A percentile compares a stretch with the other conserved stretches of the same genome.
These are phyloP conservation scores for Pichia membranifaciens DNA, from an alignment of 805 yeast genomes.

Conservation along the genomic window DNA sequence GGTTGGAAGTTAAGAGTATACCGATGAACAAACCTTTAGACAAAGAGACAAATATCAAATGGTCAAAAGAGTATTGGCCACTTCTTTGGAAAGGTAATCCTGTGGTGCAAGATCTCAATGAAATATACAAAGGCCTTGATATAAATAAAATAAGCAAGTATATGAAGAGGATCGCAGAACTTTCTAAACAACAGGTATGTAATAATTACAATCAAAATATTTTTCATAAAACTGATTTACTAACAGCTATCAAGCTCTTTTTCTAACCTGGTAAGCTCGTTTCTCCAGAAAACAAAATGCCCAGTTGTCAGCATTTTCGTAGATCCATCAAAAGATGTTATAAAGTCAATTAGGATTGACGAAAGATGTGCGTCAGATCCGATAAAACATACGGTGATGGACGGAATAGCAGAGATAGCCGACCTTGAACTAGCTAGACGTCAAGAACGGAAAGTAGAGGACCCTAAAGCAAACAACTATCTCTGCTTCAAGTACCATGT, in stretches of 20 bases:
- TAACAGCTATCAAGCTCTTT: no score
- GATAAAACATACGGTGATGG: constrained; percentile 70
- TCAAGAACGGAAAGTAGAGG: constrained; percentile 6
- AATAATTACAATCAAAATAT: no score
- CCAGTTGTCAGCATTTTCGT: constrained; percentile 62
- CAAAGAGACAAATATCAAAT: constrained; percentile 55
- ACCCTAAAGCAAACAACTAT: constrained; percentile 35
- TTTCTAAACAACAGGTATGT: constrained; percentile 8
- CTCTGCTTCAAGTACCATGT: constrained; percentile 74
- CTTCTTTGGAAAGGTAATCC: constrained; percentile 93
- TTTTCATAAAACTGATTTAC: no score
- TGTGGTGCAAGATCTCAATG: constrained; percentile 59
- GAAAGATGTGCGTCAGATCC: constrained; percentile 42
- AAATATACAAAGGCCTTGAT: constrained; percentile 35
- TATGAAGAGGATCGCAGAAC: constrained; percentile 24
- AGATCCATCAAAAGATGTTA: constrained; percentile 41
- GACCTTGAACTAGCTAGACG: constrained; percentile 41
- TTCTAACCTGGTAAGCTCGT: no score
- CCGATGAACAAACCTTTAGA: constrained; percentile 66
- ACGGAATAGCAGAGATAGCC: constrained; percentile 63
- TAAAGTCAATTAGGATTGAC: constrained; percentile 37
- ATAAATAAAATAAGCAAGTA: constrained; percentile 36
- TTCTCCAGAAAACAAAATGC: background rate
- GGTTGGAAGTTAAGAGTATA: constrained; percentile 30
- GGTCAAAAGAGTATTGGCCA: constrained; percentile 81